Evolutionary conservation across 2,329 filamentous ascomycete species (phyloP), one percentile per base, ranked within the genome.

Genomic region (Microascus cirrosus): DNA sequence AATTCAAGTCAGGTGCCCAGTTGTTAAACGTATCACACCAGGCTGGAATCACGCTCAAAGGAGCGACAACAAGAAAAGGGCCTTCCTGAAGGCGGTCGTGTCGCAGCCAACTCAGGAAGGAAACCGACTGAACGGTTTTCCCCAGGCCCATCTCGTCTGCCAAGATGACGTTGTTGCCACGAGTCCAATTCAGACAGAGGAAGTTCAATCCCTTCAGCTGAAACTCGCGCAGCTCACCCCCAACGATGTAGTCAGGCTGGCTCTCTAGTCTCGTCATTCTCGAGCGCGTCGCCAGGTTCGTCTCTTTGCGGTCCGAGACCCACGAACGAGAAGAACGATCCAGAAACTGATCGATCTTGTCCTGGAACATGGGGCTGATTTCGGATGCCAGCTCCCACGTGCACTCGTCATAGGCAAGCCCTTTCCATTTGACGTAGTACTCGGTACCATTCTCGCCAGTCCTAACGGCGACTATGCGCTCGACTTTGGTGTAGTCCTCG

Each of bases 61-160:
- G 94, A 8, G 96, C 94, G n/a, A 97, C 90, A 60, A 97, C 93
- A 51, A 99, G 83, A 67, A 96, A 97, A 0, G 94, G 94, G 0
- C 94, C 94, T 71, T 97, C 89, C 69, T 99, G 94, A 55, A 80
- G 81, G 63, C 93, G 85, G 59, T 91, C 85, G 71, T 97, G 93
- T 58, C 90, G 89, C 60, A 99, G 80, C 93, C 94, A 99, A 69
- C 93, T 96, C 71, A 99, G 87, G 70, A 97, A 97, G 0, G 93
- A 86, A 32, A 99, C 92, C 0, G 93, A 96, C 73, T 99, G 94
- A 0, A 99, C 94, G 0, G 94, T 99, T 75, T 99, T 99, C 32
- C 94, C 94, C 15, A 99, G 80, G 65, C 94, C 94, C 94, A 99
- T 99, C 73, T 99, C 94, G 69, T 99, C 94, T 54, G 94, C 94